These are phyloP conservation scores for Eucommia ulmoides DNA, from an alignment of 257 asterid genomes.

Conservation along the genomic window DNA sequence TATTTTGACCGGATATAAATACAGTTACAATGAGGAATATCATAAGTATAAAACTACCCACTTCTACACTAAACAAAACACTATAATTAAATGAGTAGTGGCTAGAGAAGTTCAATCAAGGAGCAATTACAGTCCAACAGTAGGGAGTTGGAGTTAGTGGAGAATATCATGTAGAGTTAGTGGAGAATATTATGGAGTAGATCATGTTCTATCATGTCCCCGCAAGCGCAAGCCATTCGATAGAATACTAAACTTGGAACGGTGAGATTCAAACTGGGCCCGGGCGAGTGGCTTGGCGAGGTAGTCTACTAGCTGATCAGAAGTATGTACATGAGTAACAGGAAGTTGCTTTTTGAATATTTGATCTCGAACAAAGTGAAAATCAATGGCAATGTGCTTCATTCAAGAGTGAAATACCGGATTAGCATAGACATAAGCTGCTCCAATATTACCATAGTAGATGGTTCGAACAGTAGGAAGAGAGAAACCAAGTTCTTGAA, in stretches of 20 bases:
- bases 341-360: neutral
- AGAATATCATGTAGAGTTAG: too few species aligned
- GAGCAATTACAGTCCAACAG: too few species aligned
- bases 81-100: too few species aligned
- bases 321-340: neutral
- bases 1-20: too few species aligned
- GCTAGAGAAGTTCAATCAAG: too few species aligned
- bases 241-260: neutral
- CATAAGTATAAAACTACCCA: too few species aligned
- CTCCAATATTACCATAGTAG: neutral
- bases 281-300: neutral
- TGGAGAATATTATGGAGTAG: too few species aligned
- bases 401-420: neutral
- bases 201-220: neutral
- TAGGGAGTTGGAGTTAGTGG: too few species aligned
- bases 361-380: neutral
- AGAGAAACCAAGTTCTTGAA: neutral
- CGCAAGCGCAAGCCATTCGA: neutral
- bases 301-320: neutral
- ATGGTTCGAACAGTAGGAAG: neutral
- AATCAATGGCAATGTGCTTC: neutral
- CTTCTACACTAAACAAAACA: too few species aligned
- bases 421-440: neutral
- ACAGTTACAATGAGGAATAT: too few species aligned
- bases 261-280: neutral